phyloP scores from a whole-genome alignment of 2,329 filamentous ascomycete species.

The Colletotrichum acutatum region DNA sequence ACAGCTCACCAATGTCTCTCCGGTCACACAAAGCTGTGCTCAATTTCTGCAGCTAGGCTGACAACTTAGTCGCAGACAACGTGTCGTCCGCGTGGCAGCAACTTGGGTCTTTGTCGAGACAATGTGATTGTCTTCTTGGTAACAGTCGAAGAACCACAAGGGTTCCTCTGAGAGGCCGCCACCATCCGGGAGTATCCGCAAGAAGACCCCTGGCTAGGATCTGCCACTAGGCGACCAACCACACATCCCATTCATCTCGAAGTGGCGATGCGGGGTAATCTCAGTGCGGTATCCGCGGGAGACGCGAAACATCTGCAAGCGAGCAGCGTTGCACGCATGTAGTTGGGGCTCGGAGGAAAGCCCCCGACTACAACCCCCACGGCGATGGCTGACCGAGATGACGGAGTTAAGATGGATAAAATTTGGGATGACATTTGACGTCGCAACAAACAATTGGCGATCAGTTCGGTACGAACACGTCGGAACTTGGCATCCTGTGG shows the following conservation, averaged over 20 bases:
- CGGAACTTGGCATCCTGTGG: neutral
- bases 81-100: neutral
- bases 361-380: neutral
- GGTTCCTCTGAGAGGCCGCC: neutral
- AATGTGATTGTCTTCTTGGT: neutral
- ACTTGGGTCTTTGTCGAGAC: neutral
- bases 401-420: neutral
- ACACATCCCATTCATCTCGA: neutral
- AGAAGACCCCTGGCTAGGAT: slow-evolving; percentile 22
- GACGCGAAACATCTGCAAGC: neutral
- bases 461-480: neutral
- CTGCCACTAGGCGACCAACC: slow-evolving; percentile 14
- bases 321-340: neutral
- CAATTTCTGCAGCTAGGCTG: neutral
- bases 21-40: neutral
- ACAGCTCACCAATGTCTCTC: neutral
- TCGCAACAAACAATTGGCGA: neutral
- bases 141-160: neutral
- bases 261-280: slow-evolving; percentile 29
- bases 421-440: neutral
- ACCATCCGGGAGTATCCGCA: slow-evolving; percentile 28
- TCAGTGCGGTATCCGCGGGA: neutral
- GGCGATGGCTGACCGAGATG: neutral
- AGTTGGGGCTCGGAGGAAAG: neutral
- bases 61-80: neutral